Evolutionary conservation across 2,329 filamentous ascomycete species (phyloP).

Genomic region (Beauveria sp.): DNA sequence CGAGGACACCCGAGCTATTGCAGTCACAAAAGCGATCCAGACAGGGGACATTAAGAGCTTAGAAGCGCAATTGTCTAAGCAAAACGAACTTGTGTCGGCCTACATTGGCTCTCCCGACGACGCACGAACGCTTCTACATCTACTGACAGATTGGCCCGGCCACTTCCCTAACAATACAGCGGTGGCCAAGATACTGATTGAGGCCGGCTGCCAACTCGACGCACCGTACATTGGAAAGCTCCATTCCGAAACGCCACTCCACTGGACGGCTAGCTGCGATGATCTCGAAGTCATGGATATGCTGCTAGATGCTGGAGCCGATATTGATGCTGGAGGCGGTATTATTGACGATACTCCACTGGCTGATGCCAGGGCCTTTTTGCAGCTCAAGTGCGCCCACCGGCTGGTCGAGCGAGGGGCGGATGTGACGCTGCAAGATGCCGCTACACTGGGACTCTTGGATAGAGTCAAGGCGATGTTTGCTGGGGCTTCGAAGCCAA

Average conservation of each 20-base stretch:
- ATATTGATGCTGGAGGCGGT: slow-evolving; percentile 14
- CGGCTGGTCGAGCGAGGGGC: slow-evolving; percentile 14
- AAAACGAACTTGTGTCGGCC: slow-evolving; percentile 7
- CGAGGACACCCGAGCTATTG: slow-evolving; percentile 3
- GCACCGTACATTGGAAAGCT: slow-evolving; percentile 11
- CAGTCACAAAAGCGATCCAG: slow-evolving; percentile 11
- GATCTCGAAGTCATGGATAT: slow-evolving; percentile 13
- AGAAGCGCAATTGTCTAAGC: slow-evolving; percentile 4
- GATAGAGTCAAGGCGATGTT: slow-evolving; percentile 8
- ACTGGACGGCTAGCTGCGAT: slow-evolving; percentile 15
- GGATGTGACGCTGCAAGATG: slow-evolving; percentile 11
- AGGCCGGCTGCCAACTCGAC: slow-evolving; percentile 12
- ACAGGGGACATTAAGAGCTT: slow-evolving; percentile 6
- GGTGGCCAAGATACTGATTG: slow-evolving; percentile 4
- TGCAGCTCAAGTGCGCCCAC: slow-evolving; percentile 13
- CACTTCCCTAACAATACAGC: slow-evolving; percentile 9
- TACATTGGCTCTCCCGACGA: slow-evolving; percentile 9
- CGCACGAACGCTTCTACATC: slow-evolving; percentile 13
- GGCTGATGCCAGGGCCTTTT: slow-evolving; percentile 13
- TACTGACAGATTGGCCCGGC: slow-evolving; percentile 15
- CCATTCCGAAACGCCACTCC: slow-evolving; percentile 14
- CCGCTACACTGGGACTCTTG: slow-evolving; percentile 13
- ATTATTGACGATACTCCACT: slow-evolving; percentile 15
- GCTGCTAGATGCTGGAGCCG: slow-evolving; percentile 16
- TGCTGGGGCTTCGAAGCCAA: neutral